Base-by-base conservation (phyloP, 2,329 filamentous ascomycete species). In the Xylariaceae sp. region DNA sequence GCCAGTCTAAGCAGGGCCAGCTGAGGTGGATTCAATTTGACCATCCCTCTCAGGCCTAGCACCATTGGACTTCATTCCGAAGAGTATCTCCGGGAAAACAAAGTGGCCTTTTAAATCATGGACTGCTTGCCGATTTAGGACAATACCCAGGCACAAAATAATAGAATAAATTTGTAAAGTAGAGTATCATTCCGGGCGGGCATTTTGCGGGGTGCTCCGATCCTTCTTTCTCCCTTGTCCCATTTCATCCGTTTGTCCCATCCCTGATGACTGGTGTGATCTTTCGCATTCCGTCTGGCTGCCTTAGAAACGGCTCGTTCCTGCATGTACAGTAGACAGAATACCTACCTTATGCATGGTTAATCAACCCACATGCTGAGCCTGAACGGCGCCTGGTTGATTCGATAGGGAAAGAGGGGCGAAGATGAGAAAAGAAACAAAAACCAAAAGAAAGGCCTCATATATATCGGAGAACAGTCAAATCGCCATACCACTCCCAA, bases 261-360 rank as follows among this genome's bases (percentile, higher is more conserved):
- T 24, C 21, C n/a, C n/a, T n/a, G n/a, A n/a, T n/a, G n/a, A n/a
- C n/a, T n/a, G n/a, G 21, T 24, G 7, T 24, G 6, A 6, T 24
- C 17, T 16, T 31, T 17, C 30, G 12, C 39, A 26, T 24, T 11
- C 21, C 21, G 7, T 7, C 21, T 11, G 7, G 21, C 21, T 24
- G n/a, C n/a, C n/a, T n/a, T 24, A 24, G 6, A 6, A 24, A 7
- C 11, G 7, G 21, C 21, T 11, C 11, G 21, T 24, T 11, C 21
- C 21, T 28, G 26, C 26, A 28, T 8, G 9, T 41, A 37, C 43
- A 42, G 31, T 29, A 18, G 33, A 16, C 15, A 36, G 38, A 36
- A 40, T 43, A 41, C 33, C 36, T n/a, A n/a, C n/a, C n/a, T n/a
- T n/a, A 24, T 44, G 46, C 39, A 49, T 44, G 41, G 6, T 24